Percentiles rank a stretch among this genome's conserved stretches.
Evolutionary conservation across 2,329 filamentous ascomycete genomes (phyloP).

Genomic region (Whalleya microplaca): DNA sequence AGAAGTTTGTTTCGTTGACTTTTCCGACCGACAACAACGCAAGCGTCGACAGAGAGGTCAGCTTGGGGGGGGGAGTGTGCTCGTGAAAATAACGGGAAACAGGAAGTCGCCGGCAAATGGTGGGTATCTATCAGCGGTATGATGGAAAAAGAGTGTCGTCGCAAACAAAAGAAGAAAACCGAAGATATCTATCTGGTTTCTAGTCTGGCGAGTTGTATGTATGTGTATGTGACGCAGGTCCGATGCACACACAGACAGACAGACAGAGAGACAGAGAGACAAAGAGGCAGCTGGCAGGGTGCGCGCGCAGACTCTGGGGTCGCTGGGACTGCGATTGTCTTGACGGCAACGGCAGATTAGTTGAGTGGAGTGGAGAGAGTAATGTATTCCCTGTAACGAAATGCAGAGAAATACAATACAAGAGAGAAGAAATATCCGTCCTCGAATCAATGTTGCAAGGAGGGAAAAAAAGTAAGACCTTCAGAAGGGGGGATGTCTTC

Average conservation of each 20-base stretch:
- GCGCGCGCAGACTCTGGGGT: slow-evolving; percentile 28
- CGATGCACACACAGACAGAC: neutral
- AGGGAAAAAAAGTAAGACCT: slow-evolving; percentile 31
- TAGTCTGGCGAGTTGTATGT: neutral
- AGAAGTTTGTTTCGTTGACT: slow-evolving; percentile 17
- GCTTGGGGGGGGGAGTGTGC: no score
- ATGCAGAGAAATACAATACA: slow-evolving; percentile 37
- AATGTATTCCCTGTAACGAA: slow-evolving; percentile 32
- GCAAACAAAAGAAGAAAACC: slow-evolving; percentile 21
- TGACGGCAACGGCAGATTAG: slow-evolving; percentile 27
- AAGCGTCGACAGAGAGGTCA: slow-evolving; percentile 18
- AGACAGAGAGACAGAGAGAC: neutral
- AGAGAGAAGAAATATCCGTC: slow-evolving; percentile 27
- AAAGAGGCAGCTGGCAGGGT: no score
- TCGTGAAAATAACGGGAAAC: slow-evolving; percentile 6
- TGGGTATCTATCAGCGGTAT: slow-evolving; percentile 26
- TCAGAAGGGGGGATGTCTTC: slow-evolving; percentile 28
- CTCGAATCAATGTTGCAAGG: slow-evolving; percentile 29
- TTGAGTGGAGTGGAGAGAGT: slow-evolving; percentile 29
- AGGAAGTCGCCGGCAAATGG: slow-evolving; percentile 1
- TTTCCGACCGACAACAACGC: slow-evolving; percentile 20
- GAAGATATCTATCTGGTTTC: slow-evolving; percentile 6
- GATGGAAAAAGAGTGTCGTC: slow-evolving; percentile 25
- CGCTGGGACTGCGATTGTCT: slow-evolving; percentile 17
- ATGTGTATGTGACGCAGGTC: slow-evolving; percentile 3